Evolutionary conservation across 257 asterid species (phyloP).

Genomic region (Plantago elongata): DNA sequence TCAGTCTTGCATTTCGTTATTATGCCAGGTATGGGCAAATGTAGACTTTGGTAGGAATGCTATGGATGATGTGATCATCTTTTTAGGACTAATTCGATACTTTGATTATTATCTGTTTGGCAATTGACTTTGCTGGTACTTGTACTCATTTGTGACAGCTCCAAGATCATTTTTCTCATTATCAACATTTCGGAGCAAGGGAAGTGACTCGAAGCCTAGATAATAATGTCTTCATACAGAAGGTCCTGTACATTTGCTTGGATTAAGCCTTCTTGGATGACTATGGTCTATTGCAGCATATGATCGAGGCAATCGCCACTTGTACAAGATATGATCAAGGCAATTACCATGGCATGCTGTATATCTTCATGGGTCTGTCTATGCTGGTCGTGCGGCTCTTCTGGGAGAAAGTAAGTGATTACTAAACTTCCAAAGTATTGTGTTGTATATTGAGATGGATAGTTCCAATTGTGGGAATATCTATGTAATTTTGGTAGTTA

Average conservation of each 20-base stretch:
- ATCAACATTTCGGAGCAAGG: slow-evolving; percentile 89
- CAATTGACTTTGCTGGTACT: slow-evolving; percentile 4
- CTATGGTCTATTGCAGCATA: slow-evolving; percentile 12
- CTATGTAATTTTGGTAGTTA: slow-evolving; percentile 55
- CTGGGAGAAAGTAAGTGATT: slow-evolving; percentile 20
- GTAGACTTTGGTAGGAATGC: neutral
- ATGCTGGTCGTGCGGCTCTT: slow-evolving; percentile 13
- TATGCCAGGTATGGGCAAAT: neutral
- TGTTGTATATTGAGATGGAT: slow-evolving; percentile 50
- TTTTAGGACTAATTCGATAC: neutral
- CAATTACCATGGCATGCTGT: slow-evolving; percentile 19
- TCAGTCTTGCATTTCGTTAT: too few species aligned
- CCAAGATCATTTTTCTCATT: slow-evolving; percentile 88
- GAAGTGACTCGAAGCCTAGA: slow-evolving; percentile 80
- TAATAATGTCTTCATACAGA: slow-evolving; percentile 33
- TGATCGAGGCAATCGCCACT: slow-evolving; percentile 25
- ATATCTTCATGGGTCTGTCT: slow-evolving; percentile 26
- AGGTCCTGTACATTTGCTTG: slow-evolving; percentile 20
- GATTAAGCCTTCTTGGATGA: slow-evolving; percentile 12
- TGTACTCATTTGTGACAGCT: slow-evolving; percentile 42
- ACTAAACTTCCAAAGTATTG: slow-evolving; percentile 29
- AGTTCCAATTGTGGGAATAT: slow-evolving; percentile 46
- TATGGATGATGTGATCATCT: neutral
- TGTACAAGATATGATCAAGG: slow-evolving; percentile 1
- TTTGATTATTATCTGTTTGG: too few species aligned